Evolutionary conservation across 768 basidiomycete genomes (phyloP).

Genomic region (Rhodotorula paludigena): DNA sequence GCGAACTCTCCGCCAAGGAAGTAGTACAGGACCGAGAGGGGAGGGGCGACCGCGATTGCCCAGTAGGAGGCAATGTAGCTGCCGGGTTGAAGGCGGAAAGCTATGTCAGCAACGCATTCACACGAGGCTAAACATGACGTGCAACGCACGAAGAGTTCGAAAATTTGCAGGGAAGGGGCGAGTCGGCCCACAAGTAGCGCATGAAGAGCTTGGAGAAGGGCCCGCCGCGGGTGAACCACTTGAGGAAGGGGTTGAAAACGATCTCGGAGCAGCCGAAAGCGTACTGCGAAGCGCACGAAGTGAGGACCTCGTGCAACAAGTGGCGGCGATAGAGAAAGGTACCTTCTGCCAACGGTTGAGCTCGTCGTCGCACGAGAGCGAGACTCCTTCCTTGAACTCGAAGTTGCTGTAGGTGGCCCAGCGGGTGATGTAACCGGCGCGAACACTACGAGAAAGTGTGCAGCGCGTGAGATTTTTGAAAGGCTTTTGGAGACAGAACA

Average conservation of each 20-base stretch:
- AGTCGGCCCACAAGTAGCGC: background rate
- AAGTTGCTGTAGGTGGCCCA: slow-evolving; percentile 60
- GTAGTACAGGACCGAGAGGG: slow-evolving; percentile 66
- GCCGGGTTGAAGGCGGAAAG: too few relatives aligned
- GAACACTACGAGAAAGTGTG: background rate
- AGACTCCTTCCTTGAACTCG: slow-evolving; percentile 87
- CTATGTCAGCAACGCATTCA: too few relatives aligned
- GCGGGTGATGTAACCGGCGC: slow-evolving; percentile 26
- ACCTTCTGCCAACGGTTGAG: slow-evolving; percentile 87
- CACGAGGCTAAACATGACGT: too few relatives aligned
- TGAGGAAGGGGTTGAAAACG: slow-evolving; percentile 70
- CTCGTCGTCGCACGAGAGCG: slow-evolving; percentile 83
- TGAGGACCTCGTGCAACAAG: too few relatives aligned
- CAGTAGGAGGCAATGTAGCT: slow-evolving; percentile 54
- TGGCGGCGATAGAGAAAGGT: background rate
- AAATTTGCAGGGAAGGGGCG: slow-evolving; percentile 8
- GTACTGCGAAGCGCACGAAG: too few relatives aligned
- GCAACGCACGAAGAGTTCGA: slow-evolving; percentile 4
- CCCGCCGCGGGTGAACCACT: slow-evolving; percentile 18
- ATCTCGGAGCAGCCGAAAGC: slow-evolving; percentile 50
- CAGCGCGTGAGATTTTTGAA: slow-evolving; percentile 55
- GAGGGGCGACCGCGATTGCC: slow-evolving; percentile 62
- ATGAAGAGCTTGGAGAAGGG: slow-evolving; percentile 10
- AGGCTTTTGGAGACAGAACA: background rate
- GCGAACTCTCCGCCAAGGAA: slow-evolving; percentile 59